Conservation (phyloP, 2,329 filamentous ascomycete species). For the Beauveria scarabaeidicola region DNA sequence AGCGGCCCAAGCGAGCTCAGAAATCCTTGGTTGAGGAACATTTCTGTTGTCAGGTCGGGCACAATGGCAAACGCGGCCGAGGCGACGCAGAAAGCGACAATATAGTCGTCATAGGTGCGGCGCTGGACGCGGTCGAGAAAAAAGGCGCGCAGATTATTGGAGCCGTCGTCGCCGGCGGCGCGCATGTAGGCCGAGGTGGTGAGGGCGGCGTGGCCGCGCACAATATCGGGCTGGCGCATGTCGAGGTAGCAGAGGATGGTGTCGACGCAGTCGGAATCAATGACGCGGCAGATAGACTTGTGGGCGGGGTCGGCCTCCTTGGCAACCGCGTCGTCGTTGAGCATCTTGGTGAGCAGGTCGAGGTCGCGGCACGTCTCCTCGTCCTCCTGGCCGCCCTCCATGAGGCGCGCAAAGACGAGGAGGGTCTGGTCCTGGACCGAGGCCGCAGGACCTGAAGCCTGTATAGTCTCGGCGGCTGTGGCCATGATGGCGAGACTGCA, state of each 20-base stretch:
- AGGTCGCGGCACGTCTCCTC: conserved; percentile 56
- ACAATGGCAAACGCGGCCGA: conserved; percentile 80
- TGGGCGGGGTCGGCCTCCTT: conserved; percentile 33
- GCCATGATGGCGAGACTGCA: conserved; percentile 22
- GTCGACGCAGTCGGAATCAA: conserved; percentile 70
- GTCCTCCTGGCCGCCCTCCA: conserved; percentile 83
- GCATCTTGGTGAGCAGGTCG: conserved; percentile 49
- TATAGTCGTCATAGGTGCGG: conserved; percentile 78
- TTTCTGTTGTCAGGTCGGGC: conserved; percentile 61
- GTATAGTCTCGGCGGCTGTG: conserved; percentile 24
- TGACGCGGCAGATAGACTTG: conserved; percentile 48
- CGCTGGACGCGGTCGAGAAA: conserved; percentile 64
- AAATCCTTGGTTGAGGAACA: conserved; percentile 88
- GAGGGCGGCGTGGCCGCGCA: conserved; percentile 74
- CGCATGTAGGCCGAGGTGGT: conserved; percentile 79
- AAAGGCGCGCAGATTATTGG: conserved; percentile 62
- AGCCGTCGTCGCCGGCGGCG: conserved; percentile 61
- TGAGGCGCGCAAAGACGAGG: conserved; percentile 76
- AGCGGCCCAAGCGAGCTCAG: conserved; percentile 66
- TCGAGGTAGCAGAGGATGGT: conserved; percentile 82
- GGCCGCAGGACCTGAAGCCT: conserved; percentile 22
- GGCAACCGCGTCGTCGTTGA: conserved; percentile 45
- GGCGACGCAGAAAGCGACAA: conserved; percentile 88
- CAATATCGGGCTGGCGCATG: conserved; percentile 63
- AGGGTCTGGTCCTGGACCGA: conserved; percentile 56